Evolutionary conservation across 306 rosid genomes (phyloP).

Genomic region (Spatholobus suberectus): DNA sequence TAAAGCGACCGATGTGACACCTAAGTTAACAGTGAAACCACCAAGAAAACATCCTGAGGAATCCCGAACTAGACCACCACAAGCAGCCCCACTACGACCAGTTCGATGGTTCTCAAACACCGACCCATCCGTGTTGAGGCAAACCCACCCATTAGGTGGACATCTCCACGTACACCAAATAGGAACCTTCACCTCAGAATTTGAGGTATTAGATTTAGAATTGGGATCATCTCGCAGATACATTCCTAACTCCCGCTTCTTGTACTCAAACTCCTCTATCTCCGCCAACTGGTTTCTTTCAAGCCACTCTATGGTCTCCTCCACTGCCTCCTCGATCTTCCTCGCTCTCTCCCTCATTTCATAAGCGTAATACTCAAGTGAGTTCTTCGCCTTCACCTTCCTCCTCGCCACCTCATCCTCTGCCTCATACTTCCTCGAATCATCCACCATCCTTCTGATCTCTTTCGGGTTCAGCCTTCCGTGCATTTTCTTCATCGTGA

Average conservation of each 20-base stretch:
- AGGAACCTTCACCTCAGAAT: slow-evolving; percentile 5
- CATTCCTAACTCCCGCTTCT: slow-evolving; percentile 24
- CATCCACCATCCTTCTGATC: slow-evolving; percentile 23
- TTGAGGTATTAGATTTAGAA: not conserved
- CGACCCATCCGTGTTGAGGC: slow-evolving; percentile 29
- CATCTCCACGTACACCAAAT: slow-evolving; percentile 29
- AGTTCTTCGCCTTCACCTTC: slow-evolving; percentile 35
- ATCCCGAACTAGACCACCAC: slow-evolving; percentile 29
- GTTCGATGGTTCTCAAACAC: not conserved
- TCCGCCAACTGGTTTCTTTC: slow-evolving; percentile 43
- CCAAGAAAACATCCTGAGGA: slow-evolving; percentile 13
- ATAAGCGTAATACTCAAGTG: slow-evolving; percentile 30
- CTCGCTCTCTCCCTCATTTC: slow-evolving; percentile 19
- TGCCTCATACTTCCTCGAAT: slow-evolving; percentile 22
- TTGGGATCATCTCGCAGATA: not conserved
- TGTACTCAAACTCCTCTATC: slow-evolving; percentile 30
- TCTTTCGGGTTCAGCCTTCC: slow-evolving; percentile 34
- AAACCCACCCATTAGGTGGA: slow-evolving; percentile 27
- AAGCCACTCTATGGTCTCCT: slow-evolving; percentile 38
- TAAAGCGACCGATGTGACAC: not conserved
- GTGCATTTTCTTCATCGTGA: slow-evolving; percentile 20
- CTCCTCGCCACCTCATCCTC: slow-evolving; percentile 39
- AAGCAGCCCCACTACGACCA: not conserved
- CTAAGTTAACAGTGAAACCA: not conserved
- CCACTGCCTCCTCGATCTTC: slow-evolving; percentile 32